phyloP scores from a whole-genome alignment of 2,329 filamentous ascomycete species.

The Xylaria sp. region DNA sequence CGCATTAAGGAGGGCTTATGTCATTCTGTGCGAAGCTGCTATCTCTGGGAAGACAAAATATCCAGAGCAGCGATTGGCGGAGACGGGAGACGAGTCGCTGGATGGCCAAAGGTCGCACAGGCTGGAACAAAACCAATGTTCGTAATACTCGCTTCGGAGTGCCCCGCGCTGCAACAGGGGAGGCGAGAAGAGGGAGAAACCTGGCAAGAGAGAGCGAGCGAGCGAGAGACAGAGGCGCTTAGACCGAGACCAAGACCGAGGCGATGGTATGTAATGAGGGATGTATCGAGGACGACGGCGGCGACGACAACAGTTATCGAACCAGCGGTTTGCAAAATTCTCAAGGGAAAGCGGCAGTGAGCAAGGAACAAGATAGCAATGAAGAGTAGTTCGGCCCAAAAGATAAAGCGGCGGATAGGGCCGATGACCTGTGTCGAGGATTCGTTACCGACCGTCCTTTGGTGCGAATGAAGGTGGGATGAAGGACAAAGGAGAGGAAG shows the following conservation, averaged over 20 bases:
- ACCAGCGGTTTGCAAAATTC: slow-evolving; percentile 8
- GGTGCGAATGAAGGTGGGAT: slow-evolving; percentile 27
- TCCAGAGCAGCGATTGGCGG: slow-evolving; percentile 9
- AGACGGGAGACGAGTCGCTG: slow-evolving; percentile 14
- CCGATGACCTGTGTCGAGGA: background rate
- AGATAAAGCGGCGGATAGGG: background rate
- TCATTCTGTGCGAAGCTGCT: background rate
- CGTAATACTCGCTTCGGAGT: slow-evolving; percentile 3
- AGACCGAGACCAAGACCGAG: background rate
- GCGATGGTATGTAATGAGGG: slow-evolving; percentile 8
- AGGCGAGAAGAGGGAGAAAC: background rate
- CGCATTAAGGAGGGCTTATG: slow-evolving; percentile 4
- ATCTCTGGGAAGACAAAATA: slow-evolving; percentile 20
- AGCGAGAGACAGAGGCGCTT: background rate
- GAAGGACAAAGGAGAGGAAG: slow-evolving; percentile 3
- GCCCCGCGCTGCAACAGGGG: background rate
- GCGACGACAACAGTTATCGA: slow-evolving; percentile 16
- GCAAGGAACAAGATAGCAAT: background rate
- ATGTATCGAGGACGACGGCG: background rate
- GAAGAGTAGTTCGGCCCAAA: background rate
- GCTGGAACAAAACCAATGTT: slow-evolving; percentile 3
- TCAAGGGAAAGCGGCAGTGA: background rate
- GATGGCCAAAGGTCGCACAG: slow-evolving; percentile 20
- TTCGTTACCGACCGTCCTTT: slow-evolving; percentile 8
- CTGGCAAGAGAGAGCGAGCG: too few relatives aligned